Conservation (phyloP, 176 grass and related monocot species). For the Canna indica region DNA sequence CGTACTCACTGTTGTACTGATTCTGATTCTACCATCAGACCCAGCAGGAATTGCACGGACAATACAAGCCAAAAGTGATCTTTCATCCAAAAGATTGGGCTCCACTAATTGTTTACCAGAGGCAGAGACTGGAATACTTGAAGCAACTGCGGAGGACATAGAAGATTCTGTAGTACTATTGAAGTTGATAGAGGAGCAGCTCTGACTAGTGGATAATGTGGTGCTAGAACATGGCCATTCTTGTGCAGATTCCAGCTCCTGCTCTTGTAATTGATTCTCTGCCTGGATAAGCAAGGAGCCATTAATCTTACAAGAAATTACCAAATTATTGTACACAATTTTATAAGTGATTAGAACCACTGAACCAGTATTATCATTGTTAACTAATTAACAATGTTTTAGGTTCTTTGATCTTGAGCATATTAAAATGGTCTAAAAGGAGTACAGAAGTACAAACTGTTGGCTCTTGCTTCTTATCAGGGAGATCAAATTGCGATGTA, state of each 20-base stretch:
- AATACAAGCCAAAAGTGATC: constrained; percentile 82
- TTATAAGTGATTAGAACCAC: background rate
- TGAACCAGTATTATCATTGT: background rate
- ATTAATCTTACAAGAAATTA: background rate
- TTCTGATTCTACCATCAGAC: constrained; percentile 61
- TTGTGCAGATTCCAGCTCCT: constrained; percentile 16
- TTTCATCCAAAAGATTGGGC: constrained; percentile 64
- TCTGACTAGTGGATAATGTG: constrained; percentile 28
- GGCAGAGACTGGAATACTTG: constrained; percentile 25
- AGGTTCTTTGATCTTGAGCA: background rate
- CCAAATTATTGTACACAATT: background rate
- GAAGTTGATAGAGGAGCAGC: constrained; percentile 13
- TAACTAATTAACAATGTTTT: background rate
- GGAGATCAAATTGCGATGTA: constrained; percentile 28
- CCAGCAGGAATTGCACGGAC: constrained; percentile 86
- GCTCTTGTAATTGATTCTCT: constrained; percentile 31
- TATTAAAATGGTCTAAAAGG: background rate
- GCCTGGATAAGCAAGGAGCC: constrained; percentile 11
- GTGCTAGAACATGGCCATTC: constrained; percentile 23
- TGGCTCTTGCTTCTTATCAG: constrained; percentile 39
- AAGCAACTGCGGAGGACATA: background rate
- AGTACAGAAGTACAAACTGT: constrained; percentile 35
- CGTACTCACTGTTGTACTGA: constrained; percentile 78
- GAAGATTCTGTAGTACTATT: constrained; percentile 29
- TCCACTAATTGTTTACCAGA: constrained; percentile 33